phyloP scores from a whole-genome alignment of 1,284 basidiomycete species.

The Waitea zeae region DNA sequence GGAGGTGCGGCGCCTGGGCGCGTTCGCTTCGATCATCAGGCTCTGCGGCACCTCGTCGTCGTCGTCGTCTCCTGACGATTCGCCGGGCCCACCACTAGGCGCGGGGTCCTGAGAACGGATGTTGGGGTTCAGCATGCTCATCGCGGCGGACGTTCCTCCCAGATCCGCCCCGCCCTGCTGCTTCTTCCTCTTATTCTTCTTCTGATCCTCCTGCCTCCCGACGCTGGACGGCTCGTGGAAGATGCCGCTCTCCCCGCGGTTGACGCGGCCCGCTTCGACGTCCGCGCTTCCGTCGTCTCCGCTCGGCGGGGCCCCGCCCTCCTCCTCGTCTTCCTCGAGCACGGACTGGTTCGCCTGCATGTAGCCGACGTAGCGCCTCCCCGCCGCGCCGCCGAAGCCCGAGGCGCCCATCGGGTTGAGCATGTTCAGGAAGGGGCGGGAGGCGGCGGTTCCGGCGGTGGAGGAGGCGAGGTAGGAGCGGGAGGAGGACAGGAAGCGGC shows the following conservation, averaged over 20 bases:
- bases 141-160: constrained; percentile 48
- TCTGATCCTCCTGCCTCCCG: constrained; percentile 24
- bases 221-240: constrained; percentile 11
- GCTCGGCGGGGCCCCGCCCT: constrained; percentile 16
- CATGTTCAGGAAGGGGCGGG: constrained; percentile 62
- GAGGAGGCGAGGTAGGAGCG: constrained; percentile 9
- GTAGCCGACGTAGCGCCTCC: constrained; percentile 52
- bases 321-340: constrained; percentile 47
- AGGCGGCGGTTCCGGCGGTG: constrained; percentile 31
- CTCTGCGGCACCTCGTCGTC: constrained; percentile 72
- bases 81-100: too few species aligned
- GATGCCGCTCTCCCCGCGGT: constrained; percentile 8
- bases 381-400: too few species aligned
- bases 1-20: constrained; percentile 13
- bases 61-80: too few species aligned
- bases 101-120: too few species aligned
- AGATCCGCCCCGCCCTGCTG: too few species aligned
- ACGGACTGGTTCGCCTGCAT: constrained; percentile 47
- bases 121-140: constrained; percentile 25
- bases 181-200: too few species aligned
- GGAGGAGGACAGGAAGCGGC: constrained; percentile 1
- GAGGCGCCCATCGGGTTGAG: constrained; percentile 56
- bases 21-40: constrained; percentile 59
- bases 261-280: constrained; percentile 28
- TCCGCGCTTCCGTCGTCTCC: constrained; percentile 24